Evolutionary conservation across 2,329 filamentous ascomycete genomes (phyloP).

Genomic region (Teratosphaeria destructans): DNA sequence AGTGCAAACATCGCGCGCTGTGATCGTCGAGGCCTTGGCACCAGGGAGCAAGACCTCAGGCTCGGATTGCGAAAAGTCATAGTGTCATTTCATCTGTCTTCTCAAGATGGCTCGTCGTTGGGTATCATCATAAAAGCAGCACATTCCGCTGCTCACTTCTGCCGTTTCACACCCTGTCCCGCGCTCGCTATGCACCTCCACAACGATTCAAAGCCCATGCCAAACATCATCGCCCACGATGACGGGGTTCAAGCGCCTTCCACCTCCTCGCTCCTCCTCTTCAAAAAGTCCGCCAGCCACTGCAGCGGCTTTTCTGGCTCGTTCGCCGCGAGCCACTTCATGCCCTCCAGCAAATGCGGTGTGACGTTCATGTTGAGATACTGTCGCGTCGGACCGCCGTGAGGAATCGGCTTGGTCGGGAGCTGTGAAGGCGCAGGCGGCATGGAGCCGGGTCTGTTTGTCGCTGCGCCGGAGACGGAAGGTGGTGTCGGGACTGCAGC

Average conservation of each 20-base stretch:
- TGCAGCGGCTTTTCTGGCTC: slow-evolving; percentile 43
- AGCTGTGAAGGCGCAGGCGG: slow-evolving; percentile 21
- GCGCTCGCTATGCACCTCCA: background rate
- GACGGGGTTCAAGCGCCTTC: slow-evolving; percentile 25
- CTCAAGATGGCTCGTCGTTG: background rate
- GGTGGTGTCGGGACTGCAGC: slow-evolving; percentile 15
- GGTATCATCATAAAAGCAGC: background rate
- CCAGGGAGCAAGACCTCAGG: background rate
- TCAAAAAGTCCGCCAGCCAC: slow-evolving; percentile 39
- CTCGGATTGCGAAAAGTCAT: background rate
- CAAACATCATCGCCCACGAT: background rate
- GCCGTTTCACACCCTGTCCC: background rate
- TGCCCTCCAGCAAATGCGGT: slow-evolving; percentile 41
- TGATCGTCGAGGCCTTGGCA: background rate
- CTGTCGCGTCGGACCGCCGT: slow-evolving; percentile 38
- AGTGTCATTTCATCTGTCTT: background rate
- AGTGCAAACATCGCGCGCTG: background rate
- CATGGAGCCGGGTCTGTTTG: slow-evolving; percentile 17
- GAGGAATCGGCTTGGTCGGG: slow-evolving; percentile 31
- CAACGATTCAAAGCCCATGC: too few relatives aligned
- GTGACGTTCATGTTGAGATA: slow-evolving; percentile 42
- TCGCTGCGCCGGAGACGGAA: slow-evolving; percentile 9
- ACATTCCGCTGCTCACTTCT: background rate
- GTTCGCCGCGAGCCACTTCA: slow-evolving; percentile 40
- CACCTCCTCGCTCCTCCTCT: slow-evolving; percentile 37